Percentiles rank a stretch among this genome's conserved stretches.
These are phyloP conservation scores for Lathyrus tuberosus DNA, from an alignment of 306 rosid species.

Conservation along the genomic window DNA sequence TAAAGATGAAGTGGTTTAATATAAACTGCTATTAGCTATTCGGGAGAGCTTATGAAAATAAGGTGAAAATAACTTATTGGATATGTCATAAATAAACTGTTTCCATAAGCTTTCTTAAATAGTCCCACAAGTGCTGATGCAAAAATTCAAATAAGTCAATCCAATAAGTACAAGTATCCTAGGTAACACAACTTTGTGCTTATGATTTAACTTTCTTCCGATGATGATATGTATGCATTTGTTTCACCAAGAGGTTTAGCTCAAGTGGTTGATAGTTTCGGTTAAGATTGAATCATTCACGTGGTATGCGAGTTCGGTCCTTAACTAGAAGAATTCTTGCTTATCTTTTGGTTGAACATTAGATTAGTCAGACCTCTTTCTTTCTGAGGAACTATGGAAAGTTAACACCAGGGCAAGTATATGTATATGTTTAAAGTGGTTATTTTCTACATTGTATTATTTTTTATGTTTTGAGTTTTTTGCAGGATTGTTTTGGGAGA, in stretches of 20 bases:
- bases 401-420: background rate
- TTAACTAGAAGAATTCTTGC: background rate
- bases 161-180: background rate
- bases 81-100: background rate
- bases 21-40: background rate
- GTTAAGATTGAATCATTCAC: background rate
- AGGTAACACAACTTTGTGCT: background rate
- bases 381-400: background rate
- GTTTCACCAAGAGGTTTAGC: background rate
- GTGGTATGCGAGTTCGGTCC: background rate
- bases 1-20: background rate
- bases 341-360: background rate
- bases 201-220: background rate
- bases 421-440: background rate
- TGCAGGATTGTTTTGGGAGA: slow-evolving; percentile 92
- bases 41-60: background rate
- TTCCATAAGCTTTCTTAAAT: background rate
- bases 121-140: background rate
- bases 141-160: background rate
- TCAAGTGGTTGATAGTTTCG: background rate
- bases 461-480: background rate
- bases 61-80: background rate
- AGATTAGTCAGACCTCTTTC: background rate
- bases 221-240: background rate
- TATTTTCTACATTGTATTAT: background rate